These are phyloP conservation scores for Yamadazyma scolyti DNA, from an alignment of 805 yeast genomes.

Conservation along the genomic window DNA sequence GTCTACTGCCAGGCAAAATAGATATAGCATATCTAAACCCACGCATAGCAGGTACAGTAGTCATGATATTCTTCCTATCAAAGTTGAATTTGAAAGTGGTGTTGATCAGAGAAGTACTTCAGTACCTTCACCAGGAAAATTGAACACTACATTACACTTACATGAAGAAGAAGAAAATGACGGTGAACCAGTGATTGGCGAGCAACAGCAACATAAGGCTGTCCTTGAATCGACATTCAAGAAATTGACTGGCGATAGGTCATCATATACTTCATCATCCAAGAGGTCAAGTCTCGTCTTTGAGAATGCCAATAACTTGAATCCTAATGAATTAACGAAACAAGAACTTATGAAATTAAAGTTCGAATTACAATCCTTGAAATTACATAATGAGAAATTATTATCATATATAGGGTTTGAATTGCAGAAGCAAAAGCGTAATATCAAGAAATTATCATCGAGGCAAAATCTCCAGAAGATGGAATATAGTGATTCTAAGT, in stretches of 20 bases:
- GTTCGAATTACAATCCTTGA: conserved; percentile 51
- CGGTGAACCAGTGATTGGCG: conserved; percentile 4
- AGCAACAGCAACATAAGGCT: conserved; percentile 2
- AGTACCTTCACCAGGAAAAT: conserved; percentile 8
- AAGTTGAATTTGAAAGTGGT: conserved; percentile 37
- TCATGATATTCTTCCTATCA: conserved; percentile 40
- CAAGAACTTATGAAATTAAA: conserved; percentile 46
- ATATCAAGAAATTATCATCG: conserved; percentile 35
- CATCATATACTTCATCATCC: conserved; percentile 3
- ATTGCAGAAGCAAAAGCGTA: conserved; percentile 45
- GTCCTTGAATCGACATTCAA: conserved; percentile 6
- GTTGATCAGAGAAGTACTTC: conserved; percentile 21
- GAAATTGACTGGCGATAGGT: conserved; percentile 8
- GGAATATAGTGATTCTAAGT: conserved; percentile 52
- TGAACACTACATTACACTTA: neutral
- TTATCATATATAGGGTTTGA: conserved; percentile 56
- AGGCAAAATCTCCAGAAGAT: conserved; percentile 29
- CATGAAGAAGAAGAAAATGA: conserved; percentile 2
- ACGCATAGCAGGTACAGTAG: conserved; percentile 38
- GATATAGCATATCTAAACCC: conserved; percentile 28
- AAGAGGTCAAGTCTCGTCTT: conserved; percentile 8
- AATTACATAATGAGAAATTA: conserved; percentile 53
- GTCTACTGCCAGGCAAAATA: conserved; percentile 11
- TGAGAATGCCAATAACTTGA: conserved; percentile 4
- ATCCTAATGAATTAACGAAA: conserved; percentile 8